Evolutionary conservation across 495 filamentous ascomycete genomes (phyloP), one percentile per base, ranked within the genome.

Genomic region (Penicillium samsonianum): DNA sequence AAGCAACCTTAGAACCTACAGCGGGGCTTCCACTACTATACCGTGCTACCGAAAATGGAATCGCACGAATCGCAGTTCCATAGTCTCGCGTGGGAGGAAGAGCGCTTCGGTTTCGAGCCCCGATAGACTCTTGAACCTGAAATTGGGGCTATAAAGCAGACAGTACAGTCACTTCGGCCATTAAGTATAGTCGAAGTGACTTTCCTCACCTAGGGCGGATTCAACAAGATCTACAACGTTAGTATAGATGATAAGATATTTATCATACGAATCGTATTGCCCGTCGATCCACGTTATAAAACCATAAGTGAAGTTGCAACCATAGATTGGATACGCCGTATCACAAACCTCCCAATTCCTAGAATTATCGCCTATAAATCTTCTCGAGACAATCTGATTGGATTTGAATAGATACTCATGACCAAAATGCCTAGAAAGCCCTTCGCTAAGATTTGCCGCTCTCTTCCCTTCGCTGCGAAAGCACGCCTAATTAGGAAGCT

Each of bases 401-500:
- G 78, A 10, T 84, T 80, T 57, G 83, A 85, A 72, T 87, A 83
- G 84, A 78, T 85, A 1, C 56, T 87, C 11, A 81, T 85, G 78
- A 73, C 75, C 17, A 68, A 63, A 55, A 61, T 85, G 41, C 53
- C 70, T 4, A 83, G 83, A 3, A 68, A 45, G 5, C 63, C 71
- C 0, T 70, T 80, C 1, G 53, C 63, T 30, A 58, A 74, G n/a
- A 56, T 70, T 30, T 84, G 80, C 78, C 28, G 60, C 0, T 62
- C 59, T 3, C 69, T 78, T 65, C 42, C 67, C 3, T n/a, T 37
- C 40, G 37, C 38, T 48, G 47, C 23, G 56, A 20, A 23, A 53
- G 10, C 51, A 65, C 7, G 55, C 35, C 20, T 52, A 1, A 9
- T 52, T n/a, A 41, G 23, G 23, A 5, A 52, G 33, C 22, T 52